Evolutionary conservation across 2,329 filamentous ascomycete species (phyloP).

Genomic region (Stenocarpella maydis): DNA sequence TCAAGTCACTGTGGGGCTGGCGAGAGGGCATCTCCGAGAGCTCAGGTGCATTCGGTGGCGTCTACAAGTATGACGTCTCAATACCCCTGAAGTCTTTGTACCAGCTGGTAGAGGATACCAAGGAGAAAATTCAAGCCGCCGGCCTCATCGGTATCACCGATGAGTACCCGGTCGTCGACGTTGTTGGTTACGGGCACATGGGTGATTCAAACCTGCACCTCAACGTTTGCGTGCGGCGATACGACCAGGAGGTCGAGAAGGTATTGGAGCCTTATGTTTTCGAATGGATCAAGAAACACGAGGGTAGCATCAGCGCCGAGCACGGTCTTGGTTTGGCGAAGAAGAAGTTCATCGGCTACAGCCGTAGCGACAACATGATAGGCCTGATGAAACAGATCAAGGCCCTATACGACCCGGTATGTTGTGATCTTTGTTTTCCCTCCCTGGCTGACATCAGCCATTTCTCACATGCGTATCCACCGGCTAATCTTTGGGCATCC

Average conservation of each 20-base stretch:
- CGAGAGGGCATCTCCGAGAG: constrained; percentile 93
- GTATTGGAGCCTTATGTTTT: constrained; percentile 94
- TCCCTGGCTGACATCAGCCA: constrained; percentile 31
- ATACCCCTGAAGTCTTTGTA: constrained; percentile 92
- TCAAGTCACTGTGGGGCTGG: constrained; percentile 86
- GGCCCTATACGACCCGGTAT: constrained; percentile 90
- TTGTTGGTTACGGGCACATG: constrained; percentile 99
- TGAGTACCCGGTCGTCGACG: constrained; percentile 81
- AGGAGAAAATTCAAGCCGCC: constrained; percentile 73
- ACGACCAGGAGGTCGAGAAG: constrained; percentile 87
- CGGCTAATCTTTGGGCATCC: constrained; percentile 31
- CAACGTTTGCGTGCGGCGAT: constrained; percentile 84
- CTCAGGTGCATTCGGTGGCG: constrained; percentile 88
- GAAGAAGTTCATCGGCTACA: constrained; percentile 95
- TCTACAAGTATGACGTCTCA: constrained; percentile 98
- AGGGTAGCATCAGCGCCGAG: constrained; percentile 95
- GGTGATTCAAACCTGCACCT: constrained; percentile 95
- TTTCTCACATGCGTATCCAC: not conserved
- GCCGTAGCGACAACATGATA: constrained; percentile 86
- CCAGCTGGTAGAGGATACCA: constrained; percentile 84
- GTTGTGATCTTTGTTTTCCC: constrained; percentile 45
- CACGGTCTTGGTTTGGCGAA: constrained; percentile 94
- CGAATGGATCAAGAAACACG: constrained; percentile 90
- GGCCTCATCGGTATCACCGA: constrained; percentile 81
- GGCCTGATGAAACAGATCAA: constrained; percentile 96